Evolutionary conservation across 2,329 filamentous ascomycete species (phyloP), one percentile per base, ranked within the genome.

Genomic region (Sarocladium kiliense): DNA sequence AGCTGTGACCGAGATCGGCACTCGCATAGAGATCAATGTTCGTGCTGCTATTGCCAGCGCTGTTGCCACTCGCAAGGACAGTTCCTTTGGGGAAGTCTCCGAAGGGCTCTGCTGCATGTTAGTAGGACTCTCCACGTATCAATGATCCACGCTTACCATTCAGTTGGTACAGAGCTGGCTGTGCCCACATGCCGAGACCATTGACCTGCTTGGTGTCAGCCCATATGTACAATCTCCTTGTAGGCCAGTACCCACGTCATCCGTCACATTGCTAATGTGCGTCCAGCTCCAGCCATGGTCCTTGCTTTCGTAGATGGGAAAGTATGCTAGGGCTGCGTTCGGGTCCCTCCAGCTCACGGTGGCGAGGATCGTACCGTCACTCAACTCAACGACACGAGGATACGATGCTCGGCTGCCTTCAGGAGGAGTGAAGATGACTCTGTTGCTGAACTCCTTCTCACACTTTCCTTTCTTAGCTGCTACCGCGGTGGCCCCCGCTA

Each of bases 11-110:
- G 54, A 72, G 69, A 65, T 89, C 83, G 11, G 65, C 71, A 44
- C 78, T 83, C 18, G 82, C 85, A 62, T 89, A 89, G 10, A 89
- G 69, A 58, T 88, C 86, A 53, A 89, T 85, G 59, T 85, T 76
- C 0, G 86, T 88, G n/a, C 71, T 72, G 1, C 77, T 77, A 55
- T 82, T 82, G 2, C 39, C 34, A 5, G n/a, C 19, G 32, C 79
- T 80, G 57, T 77, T 84, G 1, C 82, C 84, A 0, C 83, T 76
- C 9, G 80, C 68, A 14, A 89, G 74, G 23, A 90, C 70, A 0
- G 85, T 88, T 3, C 85, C 86, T 2, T 76, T 77, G 1, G 75
- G 69, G 65, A 77, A 88, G 3, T 74, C 71, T 16, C 78, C 85
- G 4, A 34, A 27, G 14, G 19, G 19, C 34, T 53, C 50, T 53